Evolutionary conservation across 805 yeast species (phyloP).

Genomic region (Starmerella sp.): DNA sequence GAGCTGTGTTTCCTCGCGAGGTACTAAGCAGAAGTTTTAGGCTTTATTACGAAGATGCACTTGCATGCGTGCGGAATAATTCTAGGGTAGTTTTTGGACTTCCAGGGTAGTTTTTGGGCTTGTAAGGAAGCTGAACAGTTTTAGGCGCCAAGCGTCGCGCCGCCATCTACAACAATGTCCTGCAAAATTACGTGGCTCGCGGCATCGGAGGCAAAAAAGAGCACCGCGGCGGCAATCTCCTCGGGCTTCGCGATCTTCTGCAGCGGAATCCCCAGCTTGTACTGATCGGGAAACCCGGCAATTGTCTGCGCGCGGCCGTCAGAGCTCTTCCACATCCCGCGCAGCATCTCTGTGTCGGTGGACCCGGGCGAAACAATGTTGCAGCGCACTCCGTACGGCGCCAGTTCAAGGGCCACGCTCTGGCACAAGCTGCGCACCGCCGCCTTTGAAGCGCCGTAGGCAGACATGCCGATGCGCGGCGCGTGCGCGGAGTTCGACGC

Average conservation of each 20-base stretch:
- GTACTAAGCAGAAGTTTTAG: too few relatives aligned
- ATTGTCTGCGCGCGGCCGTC: constrained; percentile 5
- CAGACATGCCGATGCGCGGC: constrained; percentile 18
- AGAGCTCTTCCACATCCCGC: constrained; percentile 9
- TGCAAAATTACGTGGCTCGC: constrained; percentile 14
- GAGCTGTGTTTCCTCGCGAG: too few relatives aligned
- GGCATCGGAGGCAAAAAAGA: constrained; percentile 16
- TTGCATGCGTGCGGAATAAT: too few relatives aligned
- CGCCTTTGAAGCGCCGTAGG: constrained; percentile 17
- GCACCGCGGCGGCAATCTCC: constrained; percentile 9
- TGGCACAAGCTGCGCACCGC: constrained; percentile 11
- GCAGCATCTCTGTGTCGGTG: constrained; percentile 15
- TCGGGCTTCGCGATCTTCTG: constrained; percentile 10
- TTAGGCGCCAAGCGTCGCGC: constrained; percentile 15
- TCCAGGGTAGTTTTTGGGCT: too few relatives aligned
- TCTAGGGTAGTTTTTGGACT: too few relatives aligned
- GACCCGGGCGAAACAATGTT: constrained; percentile 17
- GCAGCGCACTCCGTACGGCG: constrained; percentile 12
- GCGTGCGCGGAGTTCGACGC: constrained; percentile 17
- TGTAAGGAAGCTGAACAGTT: too few relatives aligned
- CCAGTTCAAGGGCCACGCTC: constrained; percentile 14
- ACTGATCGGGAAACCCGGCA: constrained; percentile 14
- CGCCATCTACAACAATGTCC: constrained; percentile 19
- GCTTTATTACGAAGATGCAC: too few relatives aligned
- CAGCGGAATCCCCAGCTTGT: constrained; percentile 15